A percentile compares a stretch with the other conserved stretches of the same genome.
Evolutionary conservation across 177 flowering plant species (phyloP).

Genomic region (Telopea speciosissima): DNA sequence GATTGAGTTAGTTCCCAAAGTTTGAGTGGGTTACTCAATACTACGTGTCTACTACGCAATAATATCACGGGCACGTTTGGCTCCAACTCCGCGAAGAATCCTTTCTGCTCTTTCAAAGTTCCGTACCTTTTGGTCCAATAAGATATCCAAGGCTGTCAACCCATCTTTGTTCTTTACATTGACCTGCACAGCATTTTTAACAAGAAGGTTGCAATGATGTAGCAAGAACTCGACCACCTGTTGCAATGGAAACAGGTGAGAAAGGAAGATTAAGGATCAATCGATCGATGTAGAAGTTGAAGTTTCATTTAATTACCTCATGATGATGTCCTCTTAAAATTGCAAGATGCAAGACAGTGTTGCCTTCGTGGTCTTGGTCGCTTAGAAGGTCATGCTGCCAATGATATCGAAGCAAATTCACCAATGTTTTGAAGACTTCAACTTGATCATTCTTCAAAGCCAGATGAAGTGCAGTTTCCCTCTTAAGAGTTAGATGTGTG

Average conservation of each 20-base stretch:
- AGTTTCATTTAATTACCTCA: too few relatives aligned
- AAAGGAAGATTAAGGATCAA: too few relatives aligned
- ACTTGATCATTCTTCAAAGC: conserved; percentile 11
- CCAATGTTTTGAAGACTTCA: conserved; percentile 12
- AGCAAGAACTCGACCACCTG: background rate
- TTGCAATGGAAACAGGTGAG: background rate
- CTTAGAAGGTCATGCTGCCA: conserved; percentile 4
- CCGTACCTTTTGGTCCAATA: background rate
- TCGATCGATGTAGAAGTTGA: too few relatives aligned
- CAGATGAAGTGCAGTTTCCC: conserved; percentile 25
- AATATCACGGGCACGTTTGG: background rate
- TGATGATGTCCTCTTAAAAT: background rate
- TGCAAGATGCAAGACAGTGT: conserved; percentile 32
- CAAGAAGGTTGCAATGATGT: background rate
- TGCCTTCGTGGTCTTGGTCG: conserved; percentile 23
- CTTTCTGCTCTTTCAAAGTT: too few relatives aligned
- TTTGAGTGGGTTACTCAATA: too few relatives aligned
- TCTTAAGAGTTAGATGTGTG: conserved; percentile 7
- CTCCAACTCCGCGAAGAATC: background rate
- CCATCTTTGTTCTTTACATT: background rate
- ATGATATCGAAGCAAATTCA: background rate
- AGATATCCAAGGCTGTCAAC: background rate
- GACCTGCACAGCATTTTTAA: background rate
- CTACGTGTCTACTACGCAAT: too few relatives aligned
- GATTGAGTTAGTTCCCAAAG: too few relatives aligned